These are phyloP conservation scores for Physocladia obscura DNA, from an alignment of 192 early-diverging fungal species.

Conservation along the genomic window DNA sequence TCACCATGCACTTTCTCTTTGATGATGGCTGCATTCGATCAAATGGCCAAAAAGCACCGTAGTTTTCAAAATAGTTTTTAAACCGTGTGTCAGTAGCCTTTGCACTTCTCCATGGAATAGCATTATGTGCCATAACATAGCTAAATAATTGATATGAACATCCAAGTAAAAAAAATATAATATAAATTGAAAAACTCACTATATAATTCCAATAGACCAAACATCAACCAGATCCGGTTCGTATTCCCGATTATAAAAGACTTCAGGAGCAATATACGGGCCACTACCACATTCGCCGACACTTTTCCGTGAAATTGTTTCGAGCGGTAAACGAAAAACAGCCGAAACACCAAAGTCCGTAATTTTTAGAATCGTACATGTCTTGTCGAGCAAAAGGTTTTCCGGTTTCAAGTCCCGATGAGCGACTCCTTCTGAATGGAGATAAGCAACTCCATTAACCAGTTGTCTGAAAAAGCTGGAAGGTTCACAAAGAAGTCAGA, in stretches of 20 bases:
- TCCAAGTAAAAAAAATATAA: slow-evolving; percentile 77
- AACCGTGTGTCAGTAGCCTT: slow-evolving; percentile 39
- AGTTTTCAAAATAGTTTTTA: slow-evolving; percentile 43
- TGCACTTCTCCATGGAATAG: slow-evolving; percentile 54
- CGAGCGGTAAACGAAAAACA: slow-evolving; percentile 87
- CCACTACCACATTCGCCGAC: slow-evolving; percentile 90
- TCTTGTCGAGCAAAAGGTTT: slow-evolving; percentile 81
- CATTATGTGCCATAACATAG: slow-evolving; percentile 55
- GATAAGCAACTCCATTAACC: slow-evolving; percentile 77
- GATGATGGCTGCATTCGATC: slow-evolving; percentile 61
- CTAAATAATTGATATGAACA: too few species aligned
- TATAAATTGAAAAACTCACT: too few species aligned
- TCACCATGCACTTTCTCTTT: slow-evolving; percentile 66
- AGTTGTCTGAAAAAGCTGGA: slow-evolving; percentile 90
- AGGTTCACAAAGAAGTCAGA: not conserved
- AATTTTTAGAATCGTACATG: slow-evolving; percentile 79
- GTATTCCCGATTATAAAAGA: slow-evolving; percentile 71
- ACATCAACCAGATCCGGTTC: slow-evolving; percentile 88
- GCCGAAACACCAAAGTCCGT: slow-evolving; percentile 97
- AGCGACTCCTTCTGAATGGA: slow-evolving; percentile 90
- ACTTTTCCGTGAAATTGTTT: slow-evolving; percentile 70
- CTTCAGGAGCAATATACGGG: slow-evolving; percentile 95
- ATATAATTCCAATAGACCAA: slow-evolving; percentile 90
- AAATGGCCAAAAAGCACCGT: slow-evolving; percentile 67
- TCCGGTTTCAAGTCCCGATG: slow-evolving; percentile 94